Base-by-base conservation (phyloP, 768 basidiomycete genomes). In the Tephrocybe sp. region DNA sequence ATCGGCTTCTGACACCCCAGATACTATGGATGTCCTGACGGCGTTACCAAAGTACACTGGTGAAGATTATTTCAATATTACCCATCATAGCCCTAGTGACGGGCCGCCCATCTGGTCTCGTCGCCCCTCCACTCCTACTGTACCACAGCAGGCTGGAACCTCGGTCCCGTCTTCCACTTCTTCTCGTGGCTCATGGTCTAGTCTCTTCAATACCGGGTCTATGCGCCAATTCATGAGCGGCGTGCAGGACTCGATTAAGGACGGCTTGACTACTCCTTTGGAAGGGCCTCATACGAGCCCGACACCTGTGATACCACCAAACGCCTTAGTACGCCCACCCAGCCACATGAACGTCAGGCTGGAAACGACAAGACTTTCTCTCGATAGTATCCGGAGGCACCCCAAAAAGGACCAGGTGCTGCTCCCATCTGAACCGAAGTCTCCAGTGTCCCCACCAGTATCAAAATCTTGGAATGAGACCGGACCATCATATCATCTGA, bases 141-240 rank as follows among this genome's bases (percentile, higher is more conserved):
- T 66, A 16, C 70, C 64, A 9, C 63, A 64, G 21, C 56, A 57
- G 26, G 43, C 69, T 4, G 62, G 75, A 2, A 65, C 76, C 0
- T 72, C 77, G 0, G 58, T 79, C 32, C 69, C 76, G 37, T 70
- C 81, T 0, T 83, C 84, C 0, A 77, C 68, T 38, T 83, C 87
- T 3, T 89, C 89, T 2, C 76, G 83, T 36, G 87, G 83, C 8
- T 89, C 90, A 0, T 92, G 90, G 90, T 86, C 88, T 0, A 90
- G 83, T 58, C 60, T 92, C 9, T 87, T 89, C 62, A 85, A 82
- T 51, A 70, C 86, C 1, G 80, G 79, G 15, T 78, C 73, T 35
- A 72, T 90, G 67, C 75, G 85, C 22, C 85, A 89, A 48, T 80
- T 91, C 50, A 82, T 90, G 73, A 73, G 74, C 9, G 80, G 84